A percentile compares a stretch with the other conserved stretches of the same genome.
Conservation (phyloP, 352 stramenopile species). For the Phytophthora multivora region DNA sequence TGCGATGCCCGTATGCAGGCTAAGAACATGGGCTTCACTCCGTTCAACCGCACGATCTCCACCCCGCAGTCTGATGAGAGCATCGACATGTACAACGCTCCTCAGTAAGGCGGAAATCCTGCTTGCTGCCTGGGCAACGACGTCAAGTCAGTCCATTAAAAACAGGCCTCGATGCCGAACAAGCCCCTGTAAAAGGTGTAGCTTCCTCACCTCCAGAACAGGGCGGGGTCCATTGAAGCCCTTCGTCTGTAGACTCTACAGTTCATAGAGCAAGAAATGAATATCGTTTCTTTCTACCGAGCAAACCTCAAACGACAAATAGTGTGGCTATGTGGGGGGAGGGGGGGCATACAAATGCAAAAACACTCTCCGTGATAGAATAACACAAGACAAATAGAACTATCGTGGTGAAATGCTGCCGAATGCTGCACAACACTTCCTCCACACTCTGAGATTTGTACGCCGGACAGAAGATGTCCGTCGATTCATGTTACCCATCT, state of each 20-base stretch:
- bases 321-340: slow-evolving; percentile 5
- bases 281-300: slow-evolving; percentile 29
- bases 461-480: slow-evolving; percentile 17
- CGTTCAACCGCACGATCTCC: slow-evolving; percentile 80
- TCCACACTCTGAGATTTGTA: slow-evolving; percentile 19
- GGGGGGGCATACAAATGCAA: slow-evolving; percentile 5
- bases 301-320: slow-evolving; percentile 13
- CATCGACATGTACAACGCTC: slow-evolving; percentile 90
- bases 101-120: slow-evolving; percentile 54
- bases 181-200: slow-evolving; percentile 5
- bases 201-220: slow-evolving; percentile 21
- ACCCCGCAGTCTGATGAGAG: slow-evolving; percentile 82
- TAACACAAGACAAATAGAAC: slow-evolving; percentile 31
- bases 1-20: slow-evolving; percentile 84
- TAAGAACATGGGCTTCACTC: slow-evolving; percentile 83
- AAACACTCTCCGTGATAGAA: slow-evolving; percentile 10
- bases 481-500: slow-evolving; percentile 28
- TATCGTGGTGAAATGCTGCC: slow-evolving; percentile 24
- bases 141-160: slow-evolving; percentile 15
- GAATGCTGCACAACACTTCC: slow-evolving; percentile 18
- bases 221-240: slow-evolving; percentile 8
- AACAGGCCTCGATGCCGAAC: slow-evolving; percentile 12
- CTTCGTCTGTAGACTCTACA: slow-evolving; percentile 34
- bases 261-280: slow-evolving; percentile 45
- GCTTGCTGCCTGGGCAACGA: slow-evolving; percentile 12